phyloP scores from a whole-genome alignment of 2,329 filamentous ascomycete genomes.

The Coleophoma crateriformis region DNA sequence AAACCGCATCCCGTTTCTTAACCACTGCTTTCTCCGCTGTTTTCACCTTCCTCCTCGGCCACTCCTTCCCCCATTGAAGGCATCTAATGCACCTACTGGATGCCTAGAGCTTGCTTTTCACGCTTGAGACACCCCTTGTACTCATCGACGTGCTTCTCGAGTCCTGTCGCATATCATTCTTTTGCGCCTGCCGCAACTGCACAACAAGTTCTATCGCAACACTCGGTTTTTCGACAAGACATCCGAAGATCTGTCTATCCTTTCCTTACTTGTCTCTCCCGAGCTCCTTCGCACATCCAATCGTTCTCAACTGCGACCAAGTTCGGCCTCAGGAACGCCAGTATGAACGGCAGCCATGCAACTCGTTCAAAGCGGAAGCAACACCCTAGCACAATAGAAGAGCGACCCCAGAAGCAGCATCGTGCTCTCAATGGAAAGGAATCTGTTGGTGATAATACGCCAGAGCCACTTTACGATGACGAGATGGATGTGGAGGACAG shows the following conservation, averaged over 20 bases:
- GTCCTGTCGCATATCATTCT: conserved; percentile 12
- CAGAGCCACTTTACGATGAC: conserved; percentile 24
- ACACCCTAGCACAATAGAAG: conserved; percentile 17
- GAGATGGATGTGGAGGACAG: conserved; percentile 30
- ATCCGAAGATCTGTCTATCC: not conserved
- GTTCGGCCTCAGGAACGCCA: conserved; percentile 5
- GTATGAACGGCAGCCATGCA: conserved; percentile 23
- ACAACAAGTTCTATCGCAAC: not conserved
- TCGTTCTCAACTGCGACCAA: not conserved
- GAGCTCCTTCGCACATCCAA: not conserved
- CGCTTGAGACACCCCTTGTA: conserved; percentile 18
- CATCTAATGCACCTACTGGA: conserved; percentile 16
- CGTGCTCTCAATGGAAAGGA: conserved; percentile 26
- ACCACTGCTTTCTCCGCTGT: not conserved
- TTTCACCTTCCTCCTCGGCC: conserved; percentile 8
- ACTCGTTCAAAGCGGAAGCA: conserved; percentile 25
- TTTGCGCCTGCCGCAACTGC: conserved; percentile 4
- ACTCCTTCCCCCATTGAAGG: conserved; percentile 3
- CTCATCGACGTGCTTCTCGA: conserved; percentile 24
- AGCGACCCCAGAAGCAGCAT: conserved; percentile 27
- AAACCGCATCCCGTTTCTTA: not conserved
- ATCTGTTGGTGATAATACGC: conserved; percentile 26
- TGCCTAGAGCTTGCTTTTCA: conserved; percentile 23
- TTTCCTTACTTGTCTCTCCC: not conserved
- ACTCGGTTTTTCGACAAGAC: not conserved